Evolutionary conservation across 1,284 basidiomycete species (phyloP).

Genomic region (Tilletiaria anomala): DNA sequence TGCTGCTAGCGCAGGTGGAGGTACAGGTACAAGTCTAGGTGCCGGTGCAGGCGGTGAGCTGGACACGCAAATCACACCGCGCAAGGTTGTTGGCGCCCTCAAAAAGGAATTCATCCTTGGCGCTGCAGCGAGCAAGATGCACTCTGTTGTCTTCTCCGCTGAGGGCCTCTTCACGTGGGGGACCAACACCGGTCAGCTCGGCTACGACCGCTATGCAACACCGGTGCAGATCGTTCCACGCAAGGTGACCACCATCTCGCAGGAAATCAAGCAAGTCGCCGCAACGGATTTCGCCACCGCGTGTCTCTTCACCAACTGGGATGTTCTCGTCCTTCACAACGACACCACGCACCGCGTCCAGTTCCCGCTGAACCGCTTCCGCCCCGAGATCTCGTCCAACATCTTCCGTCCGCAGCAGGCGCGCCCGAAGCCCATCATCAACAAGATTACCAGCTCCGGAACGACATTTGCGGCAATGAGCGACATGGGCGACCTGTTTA

Average conservation of each 20-base stretch:
- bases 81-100: constrained; percentile 60
- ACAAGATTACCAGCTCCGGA: constrained; percentile 67
- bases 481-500: constrained; percentile 78
- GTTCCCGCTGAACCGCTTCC: constrained; percentile 16
- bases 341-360: constrained; percentile 59
- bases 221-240: constrained; percentile 67
- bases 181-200: constrained; percentile 82
- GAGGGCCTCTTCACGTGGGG: constrained; percentile 88
- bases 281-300: constrained; percentile 60
- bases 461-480: constrained; percentile 72
- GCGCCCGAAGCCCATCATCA: constrained; percentile 47
- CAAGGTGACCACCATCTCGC: constrained; percentile 52
- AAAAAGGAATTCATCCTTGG: constrained; percentile 69
- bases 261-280: constrained; percentile 31
- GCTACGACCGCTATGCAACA: constrained; percentile 49
- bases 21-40: background rate
- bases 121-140: constrained; percentile 70
- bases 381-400: constrained; percentile 49
- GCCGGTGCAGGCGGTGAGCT: constrained; percentile 10
- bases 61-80: constrained; percentile 58
- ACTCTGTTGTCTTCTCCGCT: constrained; percentile 76
- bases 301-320: constrained; percentile 57
- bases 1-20: background rate
- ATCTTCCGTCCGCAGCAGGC: constrained; percentile 41
- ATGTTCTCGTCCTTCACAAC: constrained; percentile 71